These are phyloP conservation scores for Crithidia mellificae DNA, from an alignment of 208 protist species.

Conservation along the genomic window DNA sequence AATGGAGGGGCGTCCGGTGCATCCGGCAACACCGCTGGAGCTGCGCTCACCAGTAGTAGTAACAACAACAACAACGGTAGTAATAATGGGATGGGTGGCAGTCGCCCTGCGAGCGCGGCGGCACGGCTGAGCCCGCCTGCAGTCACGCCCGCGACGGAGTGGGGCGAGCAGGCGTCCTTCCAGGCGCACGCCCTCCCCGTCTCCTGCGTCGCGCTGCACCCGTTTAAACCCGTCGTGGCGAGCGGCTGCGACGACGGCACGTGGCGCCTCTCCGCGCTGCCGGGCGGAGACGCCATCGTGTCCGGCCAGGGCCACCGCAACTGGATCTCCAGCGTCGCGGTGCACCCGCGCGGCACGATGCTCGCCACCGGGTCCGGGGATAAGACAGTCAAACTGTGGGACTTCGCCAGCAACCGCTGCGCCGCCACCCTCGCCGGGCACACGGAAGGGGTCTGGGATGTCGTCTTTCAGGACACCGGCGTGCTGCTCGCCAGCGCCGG, in stretches of 20 bases:
- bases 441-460: constrained; percentile 94
- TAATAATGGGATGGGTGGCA: not conserved
- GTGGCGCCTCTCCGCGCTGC: constrained; percentile 95
- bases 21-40: constrained; percentile 16
- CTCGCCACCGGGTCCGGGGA: constrained; percentile 95
- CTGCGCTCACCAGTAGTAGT: not conserved
- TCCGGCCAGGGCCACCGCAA: constrained; percentile 94
- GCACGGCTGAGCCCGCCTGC: not conserved
- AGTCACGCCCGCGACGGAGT: constrained; percentile 39
- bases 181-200: constrained; percentile 89
- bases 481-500: constrained; percentile 90
- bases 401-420: constrained; percentile 92
- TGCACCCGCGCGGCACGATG: constrained; percentile 92
- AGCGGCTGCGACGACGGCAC: constrained; percentile 95
- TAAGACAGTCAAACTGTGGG: constrained; percentile 97
- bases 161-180: constrained; percentile 71
- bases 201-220: constrained; percentile 90
- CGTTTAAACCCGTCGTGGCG: constrained; percentile 93
- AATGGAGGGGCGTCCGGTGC: too few relatives aligned
- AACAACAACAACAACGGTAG: not conserved
- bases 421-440: constrained; percentile 90
- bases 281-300: constrained; percentile 93
- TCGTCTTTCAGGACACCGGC: constrained; percentile 94
- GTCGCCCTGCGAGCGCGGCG: not conserved
- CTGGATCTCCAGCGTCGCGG: constrained; percentile 89